These are phyloP conservation scores for Hanseniaspora gamundiae DNA, from an alignment of 1,139 yeast genomes.

Conservation along the genomic window DNA sequence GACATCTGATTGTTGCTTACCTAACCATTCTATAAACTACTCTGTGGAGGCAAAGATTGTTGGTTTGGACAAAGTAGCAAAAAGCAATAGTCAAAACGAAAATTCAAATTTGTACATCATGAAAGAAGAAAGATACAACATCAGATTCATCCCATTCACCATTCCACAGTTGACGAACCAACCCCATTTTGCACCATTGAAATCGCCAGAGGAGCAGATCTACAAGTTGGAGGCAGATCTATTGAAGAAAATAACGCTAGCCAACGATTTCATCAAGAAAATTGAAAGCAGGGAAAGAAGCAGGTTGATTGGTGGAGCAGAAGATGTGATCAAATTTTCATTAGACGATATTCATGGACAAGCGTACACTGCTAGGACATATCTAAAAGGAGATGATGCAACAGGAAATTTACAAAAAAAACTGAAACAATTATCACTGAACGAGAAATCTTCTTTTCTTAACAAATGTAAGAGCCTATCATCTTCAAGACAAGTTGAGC, in stretches of 20 bases:
- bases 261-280: neutral
- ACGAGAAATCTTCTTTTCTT: neutral
- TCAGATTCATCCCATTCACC: slow-evolving; percentile 29
- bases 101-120: slow-evolving; percentile 16
- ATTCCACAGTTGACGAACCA: slow-evolving; percentile 10
- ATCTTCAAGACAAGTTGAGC: neutral
- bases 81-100: neutral
- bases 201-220: slow-evolving; percentile 4
- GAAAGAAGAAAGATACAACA: slow-evolving; percentile 21
- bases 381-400: neutral
- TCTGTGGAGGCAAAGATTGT: slow-evolving; percentile 23
- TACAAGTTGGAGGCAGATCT: slow-evolving; percentile 12
- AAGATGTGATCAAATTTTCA: neutral
- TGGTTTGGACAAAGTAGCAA: neutral
- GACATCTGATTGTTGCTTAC: slow-evolving; percentile 26
- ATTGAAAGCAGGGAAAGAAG: neutral
- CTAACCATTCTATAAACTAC: slow-evolving; percentile 21
- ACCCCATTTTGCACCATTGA: slow-evolving; percentile 3
- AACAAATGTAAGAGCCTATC: too few species aligned
- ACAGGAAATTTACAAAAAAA: slow-evolving; percentile 1
- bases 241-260: neutral
- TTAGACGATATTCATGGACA: neutral
- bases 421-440: neutral
- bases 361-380: slow-evolving; percentile 2
- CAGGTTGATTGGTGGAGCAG: neutral